Base-by-base conservation (phyloP, 140 eudicot genomes). In the Oenanthe javanica region DNA sequence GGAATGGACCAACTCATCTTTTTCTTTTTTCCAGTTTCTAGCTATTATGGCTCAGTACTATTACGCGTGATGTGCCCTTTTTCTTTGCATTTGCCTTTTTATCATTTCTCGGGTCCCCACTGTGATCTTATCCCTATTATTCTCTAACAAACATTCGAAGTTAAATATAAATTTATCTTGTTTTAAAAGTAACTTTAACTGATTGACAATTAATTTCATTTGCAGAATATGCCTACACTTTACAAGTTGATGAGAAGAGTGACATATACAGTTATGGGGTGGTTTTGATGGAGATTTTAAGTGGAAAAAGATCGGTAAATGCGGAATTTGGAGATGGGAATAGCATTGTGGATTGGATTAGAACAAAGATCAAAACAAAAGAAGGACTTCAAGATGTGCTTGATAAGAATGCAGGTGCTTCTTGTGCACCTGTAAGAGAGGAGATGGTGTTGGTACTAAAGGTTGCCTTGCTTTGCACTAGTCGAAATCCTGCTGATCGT, bases 251-350 rank as follows among this genome's bases (percentile, higher is more conserved):
- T 54, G 99, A 92, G 75, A 95, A 95, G 81, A 93, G 99, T 75
- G 99, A 93, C 70, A 95, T 95, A 70, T 95, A 95, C 82, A 95
- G 99, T 46, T 95, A 82, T 47, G 99, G 99, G 19, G 99, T 95
- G 1, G 92, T 95, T 47, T 63, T 95, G 54, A 84, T 95, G 90
- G 99, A 95, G 84, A 89, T 95, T 12, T 75, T 95, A 47, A 90
- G 91, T 14, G 99, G 99, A 15, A 95, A 89, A 63, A 85, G 93
- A 45, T 92, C 99, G 36, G 98, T 95, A 8, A 89, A 88, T 4
- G 70, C 95, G 0, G 99, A 95, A 48, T 95, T 95, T 25, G 99
- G 99, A 0, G 99, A 95, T 0, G 99, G 99, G 7, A 95, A 92
- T 79, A 89, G 97, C 38, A 91, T 95, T 18, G 99, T 95, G 59